These are phyloP conservation scores for Scenedesmus sp. DNA, from an alignment of 163 green algal species.

Conservation along the genomic window DNA sequence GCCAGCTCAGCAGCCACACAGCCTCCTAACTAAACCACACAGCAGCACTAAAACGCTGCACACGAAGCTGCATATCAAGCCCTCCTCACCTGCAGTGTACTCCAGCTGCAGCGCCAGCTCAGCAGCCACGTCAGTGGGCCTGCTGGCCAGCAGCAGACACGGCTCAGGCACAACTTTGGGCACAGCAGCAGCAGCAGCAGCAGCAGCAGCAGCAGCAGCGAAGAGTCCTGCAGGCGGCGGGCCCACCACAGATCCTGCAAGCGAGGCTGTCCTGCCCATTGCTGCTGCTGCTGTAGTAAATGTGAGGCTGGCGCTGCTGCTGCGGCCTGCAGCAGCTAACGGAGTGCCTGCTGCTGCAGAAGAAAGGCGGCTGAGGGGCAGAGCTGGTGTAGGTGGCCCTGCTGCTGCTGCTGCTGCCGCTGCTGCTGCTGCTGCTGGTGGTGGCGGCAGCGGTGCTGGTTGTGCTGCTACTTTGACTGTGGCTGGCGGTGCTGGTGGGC, in stretches of 20 bases:
- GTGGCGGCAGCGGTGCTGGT: neutral
- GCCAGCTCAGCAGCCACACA: neutral
- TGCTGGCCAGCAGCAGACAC: slow-evolving; percentile 23
- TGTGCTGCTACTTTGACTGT: neutral
- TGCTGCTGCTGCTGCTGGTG: neutral
- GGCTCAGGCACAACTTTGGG: slow-evolving; percentile 27
- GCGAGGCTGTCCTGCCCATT: neutral
- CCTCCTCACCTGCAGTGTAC: slow-evolving; percentile 1
- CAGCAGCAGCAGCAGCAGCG: neutral
- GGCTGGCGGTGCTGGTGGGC: neutral
- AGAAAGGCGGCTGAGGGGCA: neutral
- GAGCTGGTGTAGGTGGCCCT: neutral
- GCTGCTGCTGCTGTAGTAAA: neutral
- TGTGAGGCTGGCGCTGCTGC: neutral
- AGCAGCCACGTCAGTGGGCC: neutral
- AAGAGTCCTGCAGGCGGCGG: neutral
- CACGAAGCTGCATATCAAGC: too few relatives aligned
- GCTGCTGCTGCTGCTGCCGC: neutral
- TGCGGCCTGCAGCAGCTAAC: neutral
- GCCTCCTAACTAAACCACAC: neutral
- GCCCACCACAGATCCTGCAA: neutral
- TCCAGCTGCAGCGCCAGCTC: slow-evolving; percentile 42
- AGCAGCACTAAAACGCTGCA: neutral
- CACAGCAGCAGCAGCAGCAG: slow-evolving; percentile 23
- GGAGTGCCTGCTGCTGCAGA: neutral